These are phyloP conservation scores for Linnemannia exigua DNA, from an alignment of 192 early-diverging fungal genomes.

Conservation along the genomic window DNA sequence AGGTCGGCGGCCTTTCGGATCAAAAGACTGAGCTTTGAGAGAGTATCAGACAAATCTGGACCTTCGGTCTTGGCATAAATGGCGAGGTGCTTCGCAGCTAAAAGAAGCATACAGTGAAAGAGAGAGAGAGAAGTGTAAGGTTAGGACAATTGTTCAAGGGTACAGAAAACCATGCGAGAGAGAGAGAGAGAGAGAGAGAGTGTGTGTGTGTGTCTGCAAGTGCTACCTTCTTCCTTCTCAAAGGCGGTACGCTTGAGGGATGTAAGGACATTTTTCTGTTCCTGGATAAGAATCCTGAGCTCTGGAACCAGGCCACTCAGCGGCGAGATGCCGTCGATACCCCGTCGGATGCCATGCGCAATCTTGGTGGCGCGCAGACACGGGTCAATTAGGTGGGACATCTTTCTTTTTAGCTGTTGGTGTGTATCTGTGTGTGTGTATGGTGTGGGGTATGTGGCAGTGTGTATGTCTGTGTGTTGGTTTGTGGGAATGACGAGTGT, in stretches of 20 bases:
- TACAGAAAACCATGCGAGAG: too few relatives aligned
- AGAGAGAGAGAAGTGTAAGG: background rate
- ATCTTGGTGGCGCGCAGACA: constrained; percentile 56
- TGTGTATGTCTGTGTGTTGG: too few relatives aligned
- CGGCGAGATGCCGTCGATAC: constrained; percentile 53
- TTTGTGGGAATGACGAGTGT: background rate
- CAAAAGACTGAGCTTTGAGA: constrained; percentile 40
- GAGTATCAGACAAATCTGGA: constrained; percentile 42
- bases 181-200: constrained; percentile 8
- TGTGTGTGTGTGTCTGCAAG: background rate
- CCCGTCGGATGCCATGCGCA: constrained; percentile 47
- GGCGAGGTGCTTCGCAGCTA: constrained; percentile 49
- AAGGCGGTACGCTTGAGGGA: constrained; percentile 48
- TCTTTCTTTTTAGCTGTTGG: background rate
- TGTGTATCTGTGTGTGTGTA: background rate
- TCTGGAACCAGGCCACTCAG: constrained; percentile 55
- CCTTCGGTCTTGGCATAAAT: constrained; percentile 54
- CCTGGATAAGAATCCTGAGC: constrained; percentile 50
- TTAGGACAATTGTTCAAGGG: too few relatives aligned
- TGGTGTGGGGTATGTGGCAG: too few relatives aligned
- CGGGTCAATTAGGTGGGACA: constrained; percentile 53
- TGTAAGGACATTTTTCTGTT: constrained; percentile 52
- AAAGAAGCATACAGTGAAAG: background rate
- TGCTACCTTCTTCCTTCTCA: constrained; percentile 55
- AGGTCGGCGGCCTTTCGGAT: constrained; percentile 51